These are phyloP conservation scores for Phlebopus sp. DNA, from an alignment of 1,284 basidiomycete species.

Conservation along the genomic window DNA sequence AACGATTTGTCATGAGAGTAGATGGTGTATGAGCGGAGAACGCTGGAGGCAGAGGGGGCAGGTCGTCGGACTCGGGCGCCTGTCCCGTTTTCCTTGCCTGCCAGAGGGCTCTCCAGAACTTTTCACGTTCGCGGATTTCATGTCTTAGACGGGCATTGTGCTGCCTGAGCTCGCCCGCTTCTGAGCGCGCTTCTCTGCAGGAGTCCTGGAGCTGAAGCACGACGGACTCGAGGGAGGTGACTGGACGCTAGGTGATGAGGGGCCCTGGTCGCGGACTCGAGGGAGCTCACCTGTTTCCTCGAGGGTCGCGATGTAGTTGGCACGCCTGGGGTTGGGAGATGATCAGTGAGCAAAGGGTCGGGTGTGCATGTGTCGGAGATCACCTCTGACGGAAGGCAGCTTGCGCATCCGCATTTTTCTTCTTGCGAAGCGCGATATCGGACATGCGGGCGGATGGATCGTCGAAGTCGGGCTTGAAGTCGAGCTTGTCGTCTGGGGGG, in stretches of 20 bases:
- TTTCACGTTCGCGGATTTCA: conserved; percentile 68
- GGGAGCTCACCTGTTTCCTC: conserved; percentile 71
- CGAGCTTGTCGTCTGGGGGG: conserved; percentile 32
- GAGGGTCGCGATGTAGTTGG: conserved; percentile 83
- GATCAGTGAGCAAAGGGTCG: conserved; percentile 20
- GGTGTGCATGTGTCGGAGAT: conserved; percentile 15
- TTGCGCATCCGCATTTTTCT: conserved; percentile 79
- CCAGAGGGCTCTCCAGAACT: conserved; percentile 65
- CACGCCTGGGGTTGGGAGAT: conserved; percentile 58
- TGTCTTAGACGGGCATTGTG: conserved; percentile 62
- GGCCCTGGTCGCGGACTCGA: too few relatives aligned
- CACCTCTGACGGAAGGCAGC: conserved; percentile 47
- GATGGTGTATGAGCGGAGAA: conserved; percentile 32
- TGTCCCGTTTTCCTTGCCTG: conserved; percentile 54
- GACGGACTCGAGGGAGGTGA: conserved; percentile 76
- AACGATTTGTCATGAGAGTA: conserved; percentile 18
- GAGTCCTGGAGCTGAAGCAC: conserved; percentile 80
- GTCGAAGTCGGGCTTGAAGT: conserved; percentile 42
- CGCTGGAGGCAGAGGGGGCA: conserved; percentile 49
- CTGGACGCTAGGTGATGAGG: conserved; percentile 29
- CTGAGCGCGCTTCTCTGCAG: conserved; percentile 61
- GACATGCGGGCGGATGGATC: conserved; percentile 35
- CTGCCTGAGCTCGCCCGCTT: conserved; percentile 55
- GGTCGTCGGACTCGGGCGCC: conserved; percentile 53
- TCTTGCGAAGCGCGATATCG: conserved; percentile 72